Evolutionary conservation across 441 rosid species (phyloP).

Genomic region (Euphorbia corollata): DNA sequence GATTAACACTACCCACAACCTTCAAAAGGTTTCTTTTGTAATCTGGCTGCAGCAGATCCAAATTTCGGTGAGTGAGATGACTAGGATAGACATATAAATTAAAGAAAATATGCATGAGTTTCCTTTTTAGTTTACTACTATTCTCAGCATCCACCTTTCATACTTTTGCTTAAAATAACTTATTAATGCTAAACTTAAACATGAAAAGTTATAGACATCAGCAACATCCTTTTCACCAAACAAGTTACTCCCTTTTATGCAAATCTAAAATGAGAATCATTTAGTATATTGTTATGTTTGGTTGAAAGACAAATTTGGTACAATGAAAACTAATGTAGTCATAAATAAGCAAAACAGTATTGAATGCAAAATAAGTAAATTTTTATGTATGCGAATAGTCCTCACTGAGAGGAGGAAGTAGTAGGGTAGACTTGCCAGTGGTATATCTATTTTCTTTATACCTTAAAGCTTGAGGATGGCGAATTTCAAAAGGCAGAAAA

Average conservation of each 20-base stretch:
- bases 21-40: background rate
- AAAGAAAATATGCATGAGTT: background rate
- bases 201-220: background rate
- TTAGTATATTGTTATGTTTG: background rate
- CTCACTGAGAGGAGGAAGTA: background rate
- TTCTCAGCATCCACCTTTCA: background rate
- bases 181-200: background rate
- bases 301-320: background rate
- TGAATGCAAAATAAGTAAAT: background rate
- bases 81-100: background rate
- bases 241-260: background rate
- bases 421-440: background rate
- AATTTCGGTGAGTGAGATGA: background rate
- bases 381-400: background rate
- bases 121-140: background rate
- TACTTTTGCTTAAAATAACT: background rate
- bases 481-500: background rate
- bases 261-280: background rate
- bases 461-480: background rate
- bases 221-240: background rate
- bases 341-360: background rate
- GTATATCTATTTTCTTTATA: background rate
- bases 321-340: background rate
- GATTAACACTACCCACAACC: background rate
- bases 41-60: background rate